Base-by-base conservation (phyloP, 371 early-diverging fungal genomes). In the Zychaea mexicana region DNA sequence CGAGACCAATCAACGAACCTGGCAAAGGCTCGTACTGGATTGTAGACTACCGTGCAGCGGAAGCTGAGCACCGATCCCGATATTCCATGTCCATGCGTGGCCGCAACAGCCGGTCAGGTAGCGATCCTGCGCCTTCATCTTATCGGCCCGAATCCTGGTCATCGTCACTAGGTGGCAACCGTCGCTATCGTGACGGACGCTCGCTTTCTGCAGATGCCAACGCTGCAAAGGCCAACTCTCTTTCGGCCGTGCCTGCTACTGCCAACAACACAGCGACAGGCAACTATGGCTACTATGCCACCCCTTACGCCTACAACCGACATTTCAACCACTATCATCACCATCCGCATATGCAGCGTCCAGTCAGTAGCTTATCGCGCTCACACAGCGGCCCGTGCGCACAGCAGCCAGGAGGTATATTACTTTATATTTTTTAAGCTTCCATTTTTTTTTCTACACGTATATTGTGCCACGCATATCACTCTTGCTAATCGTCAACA, bases 11-110 rank as follows among this genome's bases (percentile, higher is more conserved):
- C 62, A 89, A 93, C 66, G 95, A 96, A 68, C 94, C 93, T 4
- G 99, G 99, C 27, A 99, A 99, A 77, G 99, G 99, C 8, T 88
- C 95, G 17, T 98, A 92, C 72, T 98, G 98, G 99, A 88, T 89
- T 4, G 81, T 94, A 9, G 92, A 94, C 62, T 73, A 75, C 46
- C 68, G 64, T 56, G 75, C 75, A 26, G 68, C 68, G 10, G 77
- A 77, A 39, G 68, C 58, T 31, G 73, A 76, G 17, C 64, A 69
- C 13, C 66, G 66, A 3, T 31, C 66, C 38, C 55, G 62, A 24
- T 66, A 66, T 27, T 49, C 66, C 17, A 70, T 56, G 61, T 59
- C 52, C 62, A 64, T 52, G 49, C 64, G 71, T 21, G 63, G 68
- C 33, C 70, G 74, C n/a, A 63, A 52, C 28, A 74, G 60, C 39